Base-by-base conservation (phyloP, 148 eudicot genomes). In the Polygonum maritimum region DNA sequence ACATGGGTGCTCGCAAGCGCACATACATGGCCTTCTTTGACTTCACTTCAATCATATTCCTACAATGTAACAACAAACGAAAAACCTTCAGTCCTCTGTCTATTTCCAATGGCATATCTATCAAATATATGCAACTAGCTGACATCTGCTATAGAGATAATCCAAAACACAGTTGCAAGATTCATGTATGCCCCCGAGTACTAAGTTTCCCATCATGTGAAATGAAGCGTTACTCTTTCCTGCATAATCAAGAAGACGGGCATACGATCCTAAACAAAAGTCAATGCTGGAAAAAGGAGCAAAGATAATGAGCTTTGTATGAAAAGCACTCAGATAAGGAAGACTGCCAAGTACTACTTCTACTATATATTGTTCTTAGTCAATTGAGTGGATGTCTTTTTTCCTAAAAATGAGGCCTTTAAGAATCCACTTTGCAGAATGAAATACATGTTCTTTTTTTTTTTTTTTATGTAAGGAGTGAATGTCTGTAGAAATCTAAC, bases 11-110 rank as follows among this genome's bases (percentile, higher is more conserved):
- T 54, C 88, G 80, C 52, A 70, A n/a, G 45, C 85, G 83, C 26
- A 96, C 92, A 81, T 87, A 85, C 14, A 83, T 88, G 78, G 99
- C 98, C 86, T 91, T 92, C 83, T 79, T 84, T 7, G 99, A 96
- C 81, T 81, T 92, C n/a, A 85, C 91, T 80, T 88, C 93, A 73
- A 80, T 60, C 97, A 91, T 89, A 74, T 82, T 91, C 88, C 99
- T 96, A 82, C 79, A 82, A 78, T 65, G 76, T n/a, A 44, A 44
- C 36, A 41, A 16, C 19, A 38, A 60, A 26, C 38, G 31, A 10
- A 9, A 16, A 2, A 60, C 26, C 11, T 26, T 19, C 21, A 67
- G 19, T 36, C 15, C 41, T 67, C 71, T 38, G 19, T 67, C 21
- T 36, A 35, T 67, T 67, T 67, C 44, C 21, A 35, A 8, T 67